phyloP scores from a whole-genome alignment of 2,329 filamentous ascomycete species.

The Lasiodiplodia hormozganensis region DNA sequence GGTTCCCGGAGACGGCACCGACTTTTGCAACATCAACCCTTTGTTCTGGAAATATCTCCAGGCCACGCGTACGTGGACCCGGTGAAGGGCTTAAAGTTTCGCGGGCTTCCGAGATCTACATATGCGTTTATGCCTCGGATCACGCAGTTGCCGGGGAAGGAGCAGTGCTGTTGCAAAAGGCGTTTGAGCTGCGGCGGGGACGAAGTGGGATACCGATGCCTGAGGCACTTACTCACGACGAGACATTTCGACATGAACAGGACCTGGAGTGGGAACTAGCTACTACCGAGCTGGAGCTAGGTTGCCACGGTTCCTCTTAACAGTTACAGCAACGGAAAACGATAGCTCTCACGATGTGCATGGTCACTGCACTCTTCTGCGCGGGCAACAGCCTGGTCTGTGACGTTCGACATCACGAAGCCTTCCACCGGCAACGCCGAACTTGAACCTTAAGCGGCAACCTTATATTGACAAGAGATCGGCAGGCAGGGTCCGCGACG shows the following conservation, averaged over 20 bases:
- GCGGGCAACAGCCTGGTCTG: conserved; percentile 19
- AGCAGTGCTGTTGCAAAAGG: not conserved
- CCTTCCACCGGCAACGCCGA: not conserved
- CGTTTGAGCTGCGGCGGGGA: conserved; percentile 12
- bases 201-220: not conserved
- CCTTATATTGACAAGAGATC: conserved; percentile 5
- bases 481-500: not conserved
- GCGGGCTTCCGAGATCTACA: not conserved
- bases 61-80: conserved; percentile 10
- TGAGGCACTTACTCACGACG: not conserved
- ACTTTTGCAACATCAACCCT: not conserved
- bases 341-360: not conserved
- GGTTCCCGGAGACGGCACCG: not conserved
- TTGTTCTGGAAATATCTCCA: conserved; percentile 4
- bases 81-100: conserved; percentile 15
- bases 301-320: not conserved
- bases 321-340: not conserved
- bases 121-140: conserved; percentile 20
- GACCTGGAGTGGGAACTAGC: not conserved
- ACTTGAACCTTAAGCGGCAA: conserved; percentile 8
- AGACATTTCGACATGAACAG: conserved; percentile 5
- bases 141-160: not conserved
- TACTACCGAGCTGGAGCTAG: not conserved
- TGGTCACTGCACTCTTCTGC: not conserved
- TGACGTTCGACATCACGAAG: conserved; percentile 11